These are phyloP conservation scores for Chaetomiaceae sp. DNA, from an alignment of 2,329 filamentous ascomycete species.

Conservation along the genomic window DNA sequence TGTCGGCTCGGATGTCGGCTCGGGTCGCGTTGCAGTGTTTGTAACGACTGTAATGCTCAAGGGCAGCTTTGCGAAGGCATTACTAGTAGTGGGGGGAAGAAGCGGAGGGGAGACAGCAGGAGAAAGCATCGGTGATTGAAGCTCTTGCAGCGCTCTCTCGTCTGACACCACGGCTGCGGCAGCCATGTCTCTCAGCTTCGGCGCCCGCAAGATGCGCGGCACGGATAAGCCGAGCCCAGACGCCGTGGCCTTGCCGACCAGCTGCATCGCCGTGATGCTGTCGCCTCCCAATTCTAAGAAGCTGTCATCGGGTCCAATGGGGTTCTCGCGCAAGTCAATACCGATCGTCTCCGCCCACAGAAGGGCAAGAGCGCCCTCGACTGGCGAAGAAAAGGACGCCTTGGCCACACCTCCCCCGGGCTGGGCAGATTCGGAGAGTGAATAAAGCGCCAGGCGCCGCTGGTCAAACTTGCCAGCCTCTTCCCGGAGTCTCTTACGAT, in stretches of 20 bases:
- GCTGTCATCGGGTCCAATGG: background rate
- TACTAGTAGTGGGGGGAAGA: no score
- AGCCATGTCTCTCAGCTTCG: background rate
- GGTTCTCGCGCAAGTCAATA: background rate
- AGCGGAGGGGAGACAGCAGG: background rate
- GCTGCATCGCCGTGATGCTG: background rate
- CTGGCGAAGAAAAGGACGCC: background rate
- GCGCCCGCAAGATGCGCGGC: background rate
- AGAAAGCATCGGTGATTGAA: background rate
- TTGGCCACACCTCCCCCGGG: background rate
- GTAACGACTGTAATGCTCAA: no score
- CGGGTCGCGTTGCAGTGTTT: background rate
- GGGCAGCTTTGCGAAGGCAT: background rate
- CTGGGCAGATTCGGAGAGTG: background rate
- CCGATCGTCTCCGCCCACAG: background rate
- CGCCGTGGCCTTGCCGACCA: background rate
- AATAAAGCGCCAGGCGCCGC: background rate
- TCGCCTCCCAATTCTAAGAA: background rate
- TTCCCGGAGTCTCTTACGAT: slow-evolving; percentile 10
- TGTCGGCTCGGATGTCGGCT: no score
- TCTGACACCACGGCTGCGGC: background rate
- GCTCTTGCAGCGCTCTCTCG: background rate
- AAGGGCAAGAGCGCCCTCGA: background rate
- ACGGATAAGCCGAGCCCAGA: background rate
- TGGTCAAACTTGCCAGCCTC: background rate